Evolutionary conservation across 2,329 filamentous ascomycete species (phyloP), one percentile per base, ranked within the genome.

Genomic region (Cladosporium cucumerinum): DNA sequence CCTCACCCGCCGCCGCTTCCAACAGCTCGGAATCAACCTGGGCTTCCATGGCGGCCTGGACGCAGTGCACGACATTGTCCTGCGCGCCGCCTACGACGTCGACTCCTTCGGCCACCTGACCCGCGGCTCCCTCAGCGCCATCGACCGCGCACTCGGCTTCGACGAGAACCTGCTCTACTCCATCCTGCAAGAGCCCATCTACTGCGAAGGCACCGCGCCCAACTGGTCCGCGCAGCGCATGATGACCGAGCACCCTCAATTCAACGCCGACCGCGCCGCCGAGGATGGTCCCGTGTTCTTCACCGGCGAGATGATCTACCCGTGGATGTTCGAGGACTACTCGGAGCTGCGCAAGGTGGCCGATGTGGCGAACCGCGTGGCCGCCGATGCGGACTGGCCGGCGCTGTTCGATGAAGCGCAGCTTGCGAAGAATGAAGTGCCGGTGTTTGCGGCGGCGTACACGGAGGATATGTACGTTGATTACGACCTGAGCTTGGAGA

Each of bases 401-500:
- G 79, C 81, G 0, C 82, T 97, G 5, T 97, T 97, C 75, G 86
- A 96, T 72, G 81, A 86, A 67, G 84, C 86, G 61, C 89, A 91
- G 76, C 81, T 97, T 57, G 84, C 83, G 21, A 85, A 83, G 71
- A 97, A 97, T 72, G 82, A 88, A 65, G 91, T 97, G 0, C 93
- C 94, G 0, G 87, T 96, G 0, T 97, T 95, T 73, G 90, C 93
- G 1, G 92, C 91, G 0, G 89, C 87, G 2, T 98, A 90, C 71
- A 76, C 92, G 5, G 89, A 97, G 68, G 93, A 97, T 74, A 95
- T 97, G 91, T 97, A 96, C 72, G 93, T 98, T 32, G 90, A 96
- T 73, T 90, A 86, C 70, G 86, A 86, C 7, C 80, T 93, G 63
- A 89, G 91, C 10, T 84, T 86, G 71, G 86, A 90, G 70, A 96